Evolutionary conservation across 2,329 filamentous ascomycete species (phyloP).

Genomic region (Pestalotiopsis sp.): DNA sequence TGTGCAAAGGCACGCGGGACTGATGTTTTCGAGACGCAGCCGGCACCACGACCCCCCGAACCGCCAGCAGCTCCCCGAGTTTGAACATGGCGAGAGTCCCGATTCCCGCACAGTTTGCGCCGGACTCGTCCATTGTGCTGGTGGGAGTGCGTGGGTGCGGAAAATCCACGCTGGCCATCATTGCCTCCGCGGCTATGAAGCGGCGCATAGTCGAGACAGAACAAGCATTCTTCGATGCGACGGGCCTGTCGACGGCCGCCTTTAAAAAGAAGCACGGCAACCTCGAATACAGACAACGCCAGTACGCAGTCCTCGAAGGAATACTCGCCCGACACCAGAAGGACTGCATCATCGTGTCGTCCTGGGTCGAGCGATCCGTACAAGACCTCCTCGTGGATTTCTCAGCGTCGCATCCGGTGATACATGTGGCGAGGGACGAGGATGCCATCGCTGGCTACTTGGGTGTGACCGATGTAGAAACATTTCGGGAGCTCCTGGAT

Average conservation of each 20-base stretch:
- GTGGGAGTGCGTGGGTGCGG: conserved; percentile 75
- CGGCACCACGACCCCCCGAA: conserved; percentile 11
- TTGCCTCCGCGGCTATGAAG: conserved; percentile 72
- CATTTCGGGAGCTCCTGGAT: conserved; percentile 60
- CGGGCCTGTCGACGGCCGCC: conserved; percentile 61
- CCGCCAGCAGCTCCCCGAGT: conserved; percentile 22
- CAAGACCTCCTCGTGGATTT: conserved; percentile 65
- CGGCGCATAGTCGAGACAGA: conserved; percentile 72
- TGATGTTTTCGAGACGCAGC: not conserved
- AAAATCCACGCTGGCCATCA: conserved; percentile 76
- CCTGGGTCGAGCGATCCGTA: conserved; percentile 67
- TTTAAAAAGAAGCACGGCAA: conserved; percentile 67
- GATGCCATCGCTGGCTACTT: conserved; percentile 67
- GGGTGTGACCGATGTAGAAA: conserved; percentile 54
- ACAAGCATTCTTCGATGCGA: conserved; percentile 65
- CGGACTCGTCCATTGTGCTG: conserved; percentile 71
- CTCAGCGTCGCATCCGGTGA: conserved; percentile 66
- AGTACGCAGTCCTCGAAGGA: conserved; percentile 62
- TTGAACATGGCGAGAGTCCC: conserved; percentile 23
- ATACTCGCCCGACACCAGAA: conserved; percentile 61
- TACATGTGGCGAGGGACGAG: conserved; percentile 69
- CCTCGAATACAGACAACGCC: conserved; percentile 63
- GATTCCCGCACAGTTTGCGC: conserved; percentile 42
- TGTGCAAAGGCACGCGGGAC: not conserved
- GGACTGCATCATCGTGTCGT: conserved; percentile 72